Conservation (phyloP, 768 basidiomycete species). For the Leccinum obscurum region DNA sequence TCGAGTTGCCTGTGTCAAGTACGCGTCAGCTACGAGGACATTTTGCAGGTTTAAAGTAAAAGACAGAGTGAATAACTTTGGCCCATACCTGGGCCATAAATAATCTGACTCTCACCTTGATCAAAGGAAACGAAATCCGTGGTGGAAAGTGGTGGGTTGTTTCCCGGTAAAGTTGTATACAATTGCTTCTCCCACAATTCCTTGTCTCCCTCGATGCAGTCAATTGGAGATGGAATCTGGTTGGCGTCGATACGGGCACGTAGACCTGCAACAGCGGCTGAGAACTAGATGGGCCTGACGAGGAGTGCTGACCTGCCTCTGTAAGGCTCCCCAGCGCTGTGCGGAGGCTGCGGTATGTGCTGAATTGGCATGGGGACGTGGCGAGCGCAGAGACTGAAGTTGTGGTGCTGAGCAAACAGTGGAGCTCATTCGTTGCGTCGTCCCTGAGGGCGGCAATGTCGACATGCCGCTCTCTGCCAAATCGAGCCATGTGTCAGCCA, state of each 20-base stretch:
- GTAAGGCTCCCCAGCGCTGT: conserved; percentile 53
- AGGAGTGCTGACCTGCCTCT: conserved; percentile 33
- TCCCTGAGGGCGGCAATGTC: neutral
- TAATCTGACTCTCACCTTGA: conserved; percentile 56
- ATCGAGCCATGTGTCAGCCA: neutral
- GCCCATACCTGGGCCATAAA: neutral
- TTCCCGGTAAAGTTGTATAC: conserved; percentile 61
- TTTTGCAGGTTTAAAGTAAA: neutral
- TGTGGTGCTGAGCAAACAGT: neutral
- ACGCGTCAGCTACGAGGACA: conserved; percentile 16
- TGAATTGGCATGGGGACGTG: conserved; percentile 20
- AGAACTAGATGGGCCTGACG: neutral
- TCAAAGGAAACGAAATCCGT: conserved; percentile 89
- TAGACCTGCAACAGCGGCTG: conserved; percentile 49
- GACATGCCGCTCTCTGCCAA: neutral
- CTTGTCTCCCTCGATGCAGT: conserved; percentile 76
- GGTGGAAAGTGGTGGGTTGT: conserved; percentile 78
- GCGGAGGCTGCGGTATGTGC: conserved; percentile 59
- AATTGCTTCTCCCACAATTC: conserved; percentile 71
- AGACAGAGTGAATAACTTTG: neutral
- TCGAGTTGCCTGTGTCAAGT: conserved; percentile 68
- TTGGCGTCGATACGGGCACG: conserved; percentile 80
- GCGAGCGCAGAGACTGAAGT: neutral
- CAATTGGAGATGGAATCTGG: conserved; percentile 91
- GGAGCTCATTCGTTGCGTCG: conserved; percentile 4